Evolutionary conservation across 2,329 filamentous ascomycete species (phyloP), one percentile per base, ranked within the genome.

Genomic region (Domatiomyces globalis): DNA sequence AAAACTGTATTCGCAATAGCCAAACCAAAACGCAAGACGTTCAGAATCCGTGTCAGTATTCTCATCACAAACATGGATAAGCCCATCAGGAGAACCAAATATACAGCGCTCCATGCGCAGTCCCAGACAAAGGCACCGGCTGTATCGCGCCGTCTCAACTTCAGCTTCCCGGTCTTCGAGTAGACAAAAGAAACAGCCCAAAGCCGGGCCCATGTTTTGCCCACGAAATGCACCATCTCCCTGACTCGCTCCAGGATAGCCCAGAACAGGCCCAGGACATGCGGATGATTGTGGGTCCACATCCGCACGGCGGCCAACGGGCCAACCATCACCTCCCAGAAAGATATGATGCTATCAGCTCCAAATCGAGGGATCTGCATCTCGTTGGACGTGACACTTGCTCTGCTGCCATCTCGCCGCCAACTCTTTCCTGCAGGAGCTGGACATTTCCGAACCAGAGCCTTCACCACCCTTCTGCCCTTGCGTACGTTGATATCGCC

Each of bases 141-240:
- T 15, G 33, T 39, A 7, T 15, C 12, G 33, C 33, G 12, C 12
- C 33, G 12, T 39, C 9, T 39, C 33, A 39, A 39, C 33, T 15
- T 39, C 33, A 15, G 10, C 45, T 53, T 57, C 12, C 59, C 59
- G 2, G 57, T 60, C 18, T 58, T 57, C 15, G 53, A 56, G 51
- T 60, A 60, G 10, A 56, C 55, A 48, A 55, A 57, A 8, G 56
- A 29, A 12, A 59, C 43, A 15, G 47, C 48, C 53, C 54, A 61
- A 9, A 56, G 45, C 19, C 43, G 49, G 46, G 46, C 53, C 10
- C 39, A 50, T n/a, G 59, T 61, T 29, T 29, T 49, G 12, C 42
- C 42, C 36, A 57, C 54, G 22, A 55, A 45, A 47, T 51, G 49
- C 10, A 50, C 27, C 59, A 61, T 60, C 27, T 54, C 53, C 54